These are phyloP conservation scores for Quillaja saponaria DNA, from an alignment of 306 rosid species.

Conservation along the genomic window DNA sequence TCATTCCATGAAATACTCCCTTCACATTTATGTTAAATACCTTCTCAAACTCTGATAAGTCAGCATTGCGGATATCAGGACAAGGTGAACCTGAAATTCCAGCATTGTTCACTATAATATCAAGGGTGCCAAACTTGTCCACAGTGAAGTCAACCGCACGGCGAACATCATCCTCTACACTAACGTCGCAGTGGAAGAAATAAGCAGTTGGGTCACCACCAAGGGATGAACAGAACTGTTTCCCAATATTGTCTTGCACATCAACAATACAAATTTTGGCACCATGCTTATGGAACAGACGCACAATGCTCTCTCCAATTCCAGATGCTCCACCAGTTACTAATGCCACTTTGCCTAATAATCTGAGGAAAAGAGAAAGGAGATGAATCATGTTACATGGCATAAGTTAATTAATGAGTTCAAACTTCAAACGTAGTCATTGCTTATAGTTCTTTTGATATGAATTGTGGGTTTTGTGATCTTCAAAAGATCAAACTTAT, in stretches of 20 bases:
- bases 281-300: slow-evolving; percentile 67
- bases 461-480: no score
- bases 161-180: slow-evolving; percentile 57
- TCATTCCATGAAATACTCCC: slow-evolving; percentile 85
- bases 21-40: slow-evolving; percentile 70
- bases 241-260: slow-evolving; percentile 67
- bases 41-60: slow-evolving; percentile 67
- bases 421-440: no score
- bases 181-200: slow-evolving; percentile 67
- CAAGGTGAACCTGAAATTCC: slow-evolving; percentile 73
- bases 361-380: slow-evolving; percentile 39
- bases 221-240: slow-evolving; percentile 50
- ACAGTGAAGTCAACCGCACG: slow-evolving; percentile 57
- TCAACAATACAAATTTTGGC: slow-evolving; percentile 83
- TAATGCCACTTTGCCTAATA: slow-evolving; percentile 81
- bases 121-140: slow-evolving; percentile 65
- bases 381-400: background rate
- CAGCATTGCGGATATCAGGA: slow-evolving; percentile 60
- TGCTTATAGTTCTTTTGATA: no score
- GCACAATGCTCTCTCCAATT: slow-evolving; percentile 80
- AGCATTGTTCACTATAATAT: slow-evolving; percentile 84
- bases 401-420: no score
- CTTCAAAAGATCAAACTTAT: no score
- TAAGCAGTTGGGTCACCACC: slow-evolving; percentile 34
- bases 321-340: slow-evolving; percentile 91